These are phyloP conservation scores for Kuraishia ogatae DNA, from an alignment of 805 yeast species.

Conservation along the genomic window DNA sequence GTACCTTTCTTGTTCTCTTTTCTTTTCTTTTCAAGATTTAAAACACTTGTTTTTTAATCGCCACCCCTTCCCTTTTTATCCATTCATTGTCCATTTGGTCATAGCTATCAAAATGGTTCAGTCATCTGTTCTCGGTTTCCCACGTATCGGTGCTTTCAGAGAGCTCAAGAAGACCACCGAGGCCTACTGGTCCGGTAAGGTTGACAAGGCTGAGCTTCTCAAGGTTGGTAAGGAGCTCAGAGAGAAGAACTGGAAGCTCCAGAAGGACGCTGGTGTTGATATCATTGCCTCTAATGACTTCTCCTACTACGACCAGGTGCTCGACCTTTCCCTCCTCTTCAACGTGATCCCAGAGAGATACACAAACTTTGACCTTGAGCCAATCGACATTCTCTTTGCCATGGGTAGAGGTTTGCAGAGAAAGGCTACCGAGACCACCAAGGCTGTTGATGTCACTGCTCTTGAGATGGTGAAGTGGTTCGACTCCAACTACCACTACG, in stretches of 20 bases:
- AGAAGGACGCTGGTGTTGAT: slow-evolving; percentile 95
- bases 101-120: slow-evolving; percentile 66
- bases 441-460: slow-evolving; percentile 97
- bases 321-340: slow-evolving; percentile 87
- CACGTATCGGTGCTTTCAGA: slow-evolving; percentile 99
- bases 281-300: slow-evolving; percentile 96
- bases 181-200: slow-evolving; percentile 97
- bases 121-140: slow-evolving; percentile 98
- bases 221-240: slow-evolving; percentile 93
- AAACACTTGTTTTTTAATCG: neutral
- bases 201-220: slow-evolving; percentile 75
- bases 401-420: slow-evolving; percentile 99
- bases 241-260: slow-evolving; percentile 96
- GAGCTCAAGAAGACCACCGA: slow-evolving; percentile 98
- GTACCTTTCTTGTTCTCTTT: neutral
- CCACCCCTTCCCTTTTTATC: neutral
- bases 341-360: slow-evolving; percentile 96
- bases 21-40: neutral
- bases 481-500: slow-evolving; percentile 99
- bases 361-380: slow-evolving; percentile 81
- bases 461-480: slow-evolving; percentile 99
- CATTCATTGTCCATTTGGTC: neutral
- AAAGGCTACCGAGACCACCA: slow-evolving; percentile 77
- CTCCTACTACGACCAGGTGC: slow-evolving; percentile 95
- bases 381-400: slow-evolving; percentile 91